A percentile compares a stretch with the other conserved stretches of the same genome.
Evolutionary conservation across 2,329 filamentous ascomycete genomes (phyloP).

Genomic region (Calonectria montana): DNA sequence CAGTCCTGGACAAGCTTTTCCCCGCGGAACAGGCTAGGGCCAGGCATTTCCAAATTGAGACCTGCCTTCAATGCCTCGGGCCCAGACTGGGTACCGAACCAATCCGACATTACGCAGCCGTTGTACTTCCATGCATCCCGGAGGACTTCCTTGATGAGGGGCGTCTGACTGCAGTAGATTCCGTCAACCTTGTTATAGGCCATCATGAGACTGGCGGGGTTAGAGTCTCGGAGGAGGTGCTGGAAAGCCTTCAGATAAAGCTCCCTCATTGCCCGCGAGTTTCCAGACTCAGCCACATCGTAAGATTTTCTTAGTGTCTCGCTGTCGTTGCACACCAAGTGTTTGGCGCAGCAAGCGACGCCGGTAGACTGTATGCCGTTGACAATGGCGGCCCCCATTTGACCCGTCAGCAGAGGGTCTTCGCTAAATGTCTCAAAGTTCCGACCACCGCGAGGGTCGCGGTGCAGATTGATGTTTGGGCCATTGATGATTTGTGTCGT

Average conservation of each 20-base stretch:
- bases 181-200: constrained; percentile 31
- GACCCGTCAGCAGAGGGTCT: constrained; percentile 26
- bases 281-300: constrained; percentile 17
- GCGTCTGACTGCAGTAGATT: not conserved
- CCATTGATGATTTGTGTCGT: constrained; percentile 23
- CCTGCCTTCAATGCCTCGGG: constrained; percentile 14
- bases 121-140: constrained; percentile 22
- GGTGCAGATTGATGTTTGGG: constrained; percentile 28
- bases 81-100: constrained; percentile 28
- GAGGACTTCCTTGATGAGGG: not conserved
- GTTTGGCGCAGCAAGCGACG: constrained; percentile 20
- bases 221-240: constrained; percentile 3
- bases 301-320: constrained; percentile 26
- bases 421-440: constrained; percentile 36
- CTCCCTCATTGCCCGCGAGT: constrained; percentile 3
- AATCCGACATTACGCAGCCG: constrained; percentile 29
- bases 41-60: constrained; percentile 26
- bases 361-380: constrained; percentile 24
- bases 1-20: constrained; percentile 18
- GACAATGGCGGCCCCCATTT: constrained; percentile 27
- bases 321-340: constrained; percentile 31
- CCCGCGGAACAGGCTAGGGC: constrained; percentile 22
- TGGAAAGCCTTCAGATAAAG: constrained; percentile 28
- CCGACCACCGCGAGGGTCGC: constrained; percentile 27
- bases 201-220: constrained; percentile 27